These are phyloP conservation scores for Podila horticola DNA, from an alignment of 192 early-diverging fungal species.

Conservation along the genomic window DNA sequence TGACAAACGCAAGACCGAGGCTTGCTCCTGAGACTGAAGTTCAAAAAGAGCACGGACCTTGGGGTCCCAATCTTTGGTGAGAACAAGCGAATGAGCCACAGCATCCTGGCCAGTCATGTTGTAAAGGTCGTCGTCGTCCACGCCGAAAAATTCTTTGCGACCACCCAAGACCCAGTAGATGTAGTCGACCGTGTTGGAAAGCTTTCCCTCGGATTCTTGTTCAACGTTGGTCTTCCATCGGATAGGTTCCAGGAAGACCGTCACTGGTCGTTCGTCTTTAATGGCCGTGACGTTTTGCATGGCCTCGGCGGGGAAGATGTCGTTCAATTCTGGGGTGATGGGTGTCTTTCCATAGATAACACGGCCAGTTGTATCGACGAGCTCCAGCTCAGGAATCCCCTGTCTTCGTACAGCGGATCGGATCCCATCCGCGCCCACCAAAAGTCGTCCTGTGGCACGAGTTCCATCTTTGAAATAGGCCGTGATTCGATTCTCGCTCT, in stretches of 20 bases:
- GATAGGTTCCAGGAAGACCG: constrained; percentile 18
- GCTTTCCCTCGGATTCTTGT: not conserved
- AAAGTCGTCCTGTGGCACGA: constrained; percentile 18
- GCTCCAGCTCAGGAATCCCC: constrained; percentile 1
- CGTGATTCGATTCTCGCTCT: constrained; percentile 19
- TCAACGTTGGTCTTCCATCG: constrained; percentile 13
- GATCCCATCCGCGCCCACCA: constrained; percentile 42
- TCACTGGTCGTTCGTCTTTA: constrained; percentile 11
- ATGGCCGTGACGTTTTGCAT: constrained; percentile 13
- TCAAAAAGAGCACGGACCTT: constrained; percentile 11
- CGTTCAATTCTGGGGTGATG: constrained; percentile 11
- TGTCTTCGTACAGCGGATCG: constrained; percentile 19
- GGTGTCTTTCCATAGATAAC: constrained; percentile 26
- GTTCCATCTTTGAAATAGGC: constrained; percentile 41
- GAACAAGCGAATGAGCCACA: not conserved
- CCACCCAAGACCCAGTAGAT: constrained; percentile 21
- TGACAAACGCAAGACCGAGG: constrained; percentile 7
- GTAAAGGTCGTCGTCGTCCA: constrained; percentile 15
- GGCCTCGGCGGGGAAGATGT: constrained; percentile 10
- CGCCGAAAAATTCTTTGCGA: constrained; percentile 6
- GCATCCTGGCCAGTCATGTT: constrained; percentile 7
- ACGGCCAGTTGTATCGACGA: constrained; percentile 19
- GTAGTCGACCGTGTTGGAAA: constrained; percentile 9
- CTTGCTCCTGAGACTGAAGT: constrained; percentile 8
- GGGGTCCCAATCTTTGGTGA: constrained; percentile 17